Conservation (phyloP, 2,329 filamentous ascomycete species). For the Huntiella bhutanensis region DNA sequence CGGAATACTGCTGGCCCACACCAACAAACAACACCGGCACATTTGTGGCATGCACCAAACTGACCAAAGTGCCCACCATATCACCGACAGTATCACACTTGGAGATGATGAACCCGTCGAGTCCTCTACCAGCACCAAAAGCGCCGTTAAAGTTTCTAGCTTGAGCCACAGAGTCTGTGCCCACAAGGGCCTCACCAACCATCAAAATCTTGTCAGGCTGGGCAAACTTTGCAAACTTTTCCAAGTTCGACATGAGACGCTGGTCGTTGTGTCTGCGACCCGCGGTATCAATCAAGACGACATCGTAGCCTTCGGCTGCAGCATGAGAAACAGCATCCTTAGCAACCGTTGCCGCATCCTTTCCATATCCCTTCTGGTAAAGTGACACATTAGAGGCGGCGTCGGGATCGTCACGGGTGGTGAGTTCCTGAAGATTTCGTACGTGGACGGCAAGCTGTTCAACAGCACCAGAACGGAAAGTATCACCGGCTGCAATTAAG, state of each 20-base stretch:
- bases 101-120: conserved; percentile 95
- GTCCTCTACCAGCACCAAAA: conserved; percentile 59
- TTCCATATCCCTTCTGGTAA: conserved; percentile 94
- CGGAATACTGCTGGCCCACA: conserved; percentile 50
- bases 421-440: conserved; percentile 78
- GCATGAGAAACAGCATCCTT: conserved; percentile 82
- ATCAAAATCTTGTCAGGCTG: conserved; percentile 97
- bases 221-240: conserved; percentile 94
- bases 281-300: conserved; percentile 92
- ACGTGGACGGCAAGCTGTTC: conserved; percentile 95
- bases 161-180: conserved; percentile 87
- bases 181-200: conserved; percentile 77
- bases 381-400: conserved; percentile 61
- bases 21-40: conserved; percentile 89
- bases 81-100: conserved; percentile 99
- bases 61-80: conserved; percentile 90
- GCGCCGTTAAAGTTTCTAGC: conserved; percentile 90
- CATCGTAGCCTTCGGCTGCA: conserved; percentile 58
- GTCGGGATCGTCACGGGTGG: conserved; percentile 41
- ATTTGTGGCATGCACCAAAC: conserved; percentile 90
- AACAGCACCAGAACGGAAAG: conserved; percentile 90
- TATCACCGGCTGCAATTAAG: conserved; percentile 84
- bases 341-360: conserved; percentile 87
- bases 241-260: conserved; percentile 84
- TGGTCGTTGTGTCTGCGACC: conserved; percentile 90